Percentiles rank a stretch among this genome's conserved stretches.
phyloP scores from a whole-genome alignment of 345 rosid species.

The Carallia pectinifolia region DNA sequence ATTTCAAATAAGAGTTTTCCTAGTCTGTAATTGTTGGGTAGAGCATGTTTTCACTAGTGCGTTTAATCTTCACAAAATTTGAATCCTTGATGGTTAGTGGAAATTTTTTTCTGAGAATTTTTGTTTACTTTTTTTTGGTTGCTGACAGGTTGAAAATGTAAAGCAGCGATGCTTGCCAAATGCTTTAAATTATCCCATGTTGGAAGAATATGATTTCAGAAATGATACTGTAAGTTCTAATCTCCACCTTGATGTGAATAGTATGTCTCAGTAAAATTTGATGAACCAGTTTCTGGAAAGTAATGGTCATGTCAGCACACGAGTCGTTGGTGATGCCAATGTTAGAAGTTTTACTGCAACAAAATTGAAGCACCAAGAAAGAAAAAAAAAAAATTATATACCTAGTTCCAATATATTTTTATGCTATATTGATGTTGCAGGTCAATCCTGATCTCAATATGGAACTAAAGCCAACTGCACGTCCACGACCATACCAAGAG shows the following conservation, averaged over 20 bases:
- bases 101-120: not conserved
- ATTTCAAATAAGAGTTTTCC: no score
- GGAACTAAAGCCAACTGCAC: conserved; percentile 93
- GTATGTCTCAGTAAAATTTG: not conserved
- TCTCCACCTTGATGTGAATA: not conserved
- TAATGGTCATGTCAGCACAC: not conserved
- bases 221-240: conserved; percentile 71
- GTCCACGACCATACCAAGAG: conserved; percentile 96
- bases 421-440: conserved; percentile 37
- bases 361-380: not conserved
- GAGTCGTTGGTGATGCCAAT: not conserved
- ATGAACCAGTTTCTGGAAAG: not conserved
- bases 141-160: conserved; percentile 83
- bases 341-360: not conserved
- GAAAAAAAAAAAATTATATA: not conserved
- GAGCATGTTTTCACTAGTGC: not conserved
- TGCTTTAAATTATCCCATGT: conserved; percentile 95
- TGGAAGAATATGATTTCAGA: conserved; percentile 96
- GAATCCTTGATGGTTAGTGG: not conserved
- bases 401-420: not conserved
- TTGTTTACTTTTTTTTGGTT: not conserved
- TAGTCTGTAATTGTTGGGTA: no score
- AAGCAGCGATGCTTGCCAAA: conserved; percentile 98
- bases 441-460: conserved; percentile 91
- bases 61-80: not conserved